These are phyloP conservation scores for Pichia sp. DNA, from an alignment of 1,139 yeast genomes.

Conservation along the genomic window DNA sequence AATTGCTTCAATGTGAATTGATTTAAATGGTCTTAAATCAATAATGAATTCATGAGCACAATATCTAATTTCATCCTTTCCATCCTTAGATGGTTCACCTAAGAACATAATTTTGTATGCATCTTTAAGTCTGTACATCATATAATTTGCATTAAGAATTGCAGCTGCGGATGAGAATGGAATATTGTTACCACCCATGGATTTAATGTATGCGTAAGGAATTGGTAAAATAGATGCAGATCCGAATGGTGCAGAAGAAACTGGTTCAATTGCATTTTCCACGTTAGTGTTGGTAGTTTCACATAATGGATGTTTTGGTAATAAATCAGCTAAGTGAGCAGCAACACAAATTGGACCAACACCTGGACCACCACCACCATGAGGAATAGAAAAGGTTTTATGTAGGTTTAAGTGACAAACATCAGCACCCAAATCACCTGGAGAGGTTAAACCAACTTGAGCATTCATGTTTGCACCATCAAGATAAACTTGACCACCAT, in stretches of 20 bases:
- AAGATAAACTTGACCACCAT: slow-evolving; percentile 94
- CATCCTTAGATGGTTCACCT: slow-evolving; percentile 36
- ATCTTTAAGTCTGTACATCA: slow-evolving; percentile 69
- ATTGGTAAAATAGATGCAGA: slow-evolving; percentile 91
- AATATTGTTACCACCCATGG: slow-evolving; percentile 82
- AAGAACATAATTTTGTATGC: slow-evolving; percentile 75
- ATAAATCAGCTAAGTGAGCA: slow-evolving; percentile 69
- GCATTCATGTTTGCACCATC: slow-evolving; percentile 99
- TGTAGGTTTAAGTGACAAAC: slow-evolving; percentile 95
- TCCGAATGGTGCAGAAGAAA: slow-evolving; percentile 92
- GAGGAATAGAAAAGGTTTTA: slow-evolving; percentile 96
- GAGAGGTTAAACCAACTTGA: slow-evolving; percentile 94
- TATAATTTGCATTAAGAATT: slow-evolving; percentile 90
- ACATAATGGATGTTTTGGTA: slow-evolving; percentile 71
- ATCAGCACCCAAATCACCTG: slow-evolving; percentile 98
- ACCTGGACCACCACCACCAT: slow-evolving; percentile 99
- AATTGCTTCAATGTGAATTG: slow-evolving; percentile 82
- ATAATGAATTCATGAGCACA: slow-evolving; percentile 97
- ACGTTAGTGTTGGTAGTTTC: slow-evolving; percentile 45
- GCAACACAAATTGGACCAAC: slow-evolving; percentile 97
- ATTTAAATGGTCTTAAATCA: slow-evolving; percentile 82
- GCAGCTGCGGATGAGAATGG: slow-evolving; percentile 85
- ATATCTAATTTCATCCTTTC: slow-evolving; percentile 46
- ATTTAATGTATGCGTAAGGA: slow-evolving; percentile 88
- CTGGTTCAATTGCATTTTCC: slow-evolving; percentile 57